Base-by-base conservation (phyloP, 2,329 filamentous ascomycete genomes). In the Neodidymelliopsis sp. region DNA sequence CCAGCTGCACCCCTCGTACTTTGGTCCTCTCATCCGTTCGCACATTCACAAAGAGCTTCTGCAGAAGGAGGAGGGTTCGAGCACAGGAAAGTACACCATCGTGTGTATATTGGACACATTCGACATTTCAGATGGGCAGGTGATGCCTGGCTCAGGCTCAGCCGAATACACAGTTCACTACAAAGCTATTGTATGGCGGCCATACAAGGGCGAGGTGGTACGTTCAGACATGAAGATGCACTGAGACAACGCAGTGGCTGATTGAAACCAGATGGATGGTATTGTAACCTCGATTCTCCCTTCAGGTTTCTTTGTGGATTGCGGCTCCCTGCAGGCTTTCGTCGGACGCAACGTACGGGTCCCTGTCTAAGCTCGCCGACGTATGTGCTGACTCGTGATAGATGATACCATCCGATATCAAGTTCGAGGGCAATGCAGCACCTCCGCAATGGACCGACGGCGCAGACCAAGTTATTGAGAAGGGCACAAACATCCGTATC, bases 191-290 rank as follows among this genome's bases (percentile, higher is more conserved):
- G 91, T 99, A 49, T 99, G 93, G 93, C 85, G 93, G 67, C 94
- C 94, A 9, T 99, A 97, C 81, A 93, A 94, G 76, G 93, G 94
- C 68, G 94, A 99, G 81, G 96, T 94, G 74, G 94, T 96, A 85
- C 76, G 88, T 76, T 43, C 50, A 36, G 22, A 38, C 22, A 43
- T 18, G 19, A 35, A 31, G 30, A 31, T 12, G 20, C 15, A 35
- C 19, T 19, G 36, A 10, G 19, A 19, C 12, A 11, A 16, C 25
- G 15, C 47, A 27, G 27, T 46, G 53, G 75, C 71, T 60, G 68
- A 48, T 6, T 18, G n/a, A 38, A 9, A 39, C 24, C 47, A 96
- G 91, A 88, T 97, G 66, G 94, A 99, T 80, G 93, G 91, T 30
- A 87, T 96, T 61, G 93, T 97, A 50, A 89, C 87, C 59, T 93